Conservation (phyloP, 2,329 filamentous ascomycete species). For the Podosphaera aphanis region DNA sequence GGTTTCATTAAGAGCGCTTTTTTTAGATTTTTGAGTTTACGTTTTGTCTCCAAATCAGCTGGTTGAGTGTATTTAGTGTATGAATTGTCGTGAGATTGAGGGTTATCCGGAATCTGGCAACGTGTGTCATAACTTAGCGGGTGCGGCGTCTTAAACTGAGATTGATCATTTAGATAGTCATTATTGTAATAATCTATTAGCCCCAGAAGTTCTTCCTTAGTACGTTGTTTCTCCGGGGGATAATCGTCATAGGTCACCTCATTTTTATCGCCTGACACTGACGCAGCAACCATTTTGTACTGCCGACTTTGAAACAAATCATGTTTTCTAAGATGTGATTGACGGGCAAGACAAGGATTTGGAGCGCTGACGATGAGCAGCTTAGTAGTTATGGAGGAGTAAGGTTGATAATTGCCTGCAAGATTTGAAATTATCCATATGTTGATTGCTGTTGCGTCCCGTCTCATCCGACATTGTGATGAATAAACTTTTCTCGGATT, state of each 20-base stretch:
- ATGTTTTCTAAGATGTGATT: no score
- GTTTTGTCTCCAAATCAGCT: conserved; percentile 10
- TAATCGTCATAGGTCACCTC: neutral
- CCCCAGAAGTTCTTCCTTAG: conserved; percentile 25
- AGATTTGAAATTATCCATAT: no score
- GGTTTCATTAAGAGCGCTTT: conserved; percentile 6
- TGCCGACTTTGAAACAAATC: no score
- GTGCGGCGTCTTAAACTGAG: no score
- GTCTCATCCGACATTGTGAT: no score
- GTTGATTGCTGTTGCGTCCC: no score
- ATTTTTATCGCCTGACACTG: neutral
- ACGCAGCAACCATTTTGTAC: neutral
- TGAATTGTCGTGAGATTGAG: conserved; percentile 23
- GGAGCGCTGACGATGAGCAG: no score
- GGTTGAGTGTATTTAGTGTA: conserved; percentile 13
- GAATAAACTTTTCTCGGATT: neutral
- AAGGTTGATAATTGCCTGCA: no score
- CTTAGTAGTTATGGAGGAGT: no score
- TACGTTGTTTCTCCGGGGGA: conserved; percentile 6
- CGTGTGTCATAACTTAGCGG: conserved; percentile 26
- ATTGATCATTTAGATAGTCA: conserved; percentile 27
- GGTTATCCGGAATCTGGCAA: conserved; percentile 26
- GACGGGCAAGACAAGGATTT: no score
- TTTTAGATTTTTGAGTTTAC: conserved; percentile 10
- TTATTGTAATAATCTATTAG: conserved; percentile 28